Conservation (phyloP, 2,329 filamentous ascomycete genomes). For the Magnaporthiopsis rhizophila region DNA sequence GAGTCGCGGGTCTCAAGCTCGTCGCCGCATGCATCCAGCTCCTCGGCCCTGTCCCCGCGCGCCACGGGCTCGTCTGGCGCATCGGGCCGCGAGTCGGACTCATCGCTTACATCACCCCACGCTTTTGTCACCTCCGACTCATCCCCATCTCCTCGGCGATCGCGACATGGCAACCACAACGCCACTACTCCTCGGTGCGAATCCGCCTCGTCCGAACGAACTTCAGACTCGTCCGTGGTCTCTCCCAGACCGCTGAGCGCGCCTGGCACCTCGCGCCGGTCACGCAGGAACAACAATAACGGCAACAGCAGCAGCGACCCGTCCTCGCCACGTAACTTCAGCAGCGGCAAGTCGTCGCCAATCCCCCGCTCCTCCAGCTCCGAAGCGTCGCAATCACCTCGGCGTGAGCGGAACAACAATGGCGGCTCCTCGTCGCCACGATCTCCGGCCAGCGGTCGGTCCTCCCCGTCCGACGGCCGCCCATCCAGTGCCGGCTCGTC, state of each 20-base stretch:
- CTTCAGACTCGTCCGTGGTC: background rate
- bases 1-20: background rate
- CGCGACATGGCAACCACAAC: background rate
- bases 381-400: background rate
- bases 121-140: background rate
- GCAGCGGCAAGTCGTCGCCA: background rate
- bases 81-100: background rate
- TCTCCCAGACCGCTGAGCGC: background rate
- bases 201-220: background rate
- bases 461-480: background rate
- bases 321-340: background rate
- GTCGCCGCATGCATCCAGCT: background rate
- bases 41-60: background rate
- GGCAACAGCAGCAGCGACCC: background rate
- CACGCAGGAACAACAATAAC: slow-evolving; percentile 7
- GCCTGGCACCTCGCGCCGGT: background rate
- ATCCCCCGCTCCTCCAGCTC: background rate
- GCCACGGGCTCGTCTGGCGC: background rate
- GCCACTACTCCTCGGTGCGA: background rate
- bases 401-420: background rate
- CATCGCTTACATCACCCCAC: background rate
- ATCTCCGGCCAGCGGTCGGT: background rate
- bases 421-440: background rate
- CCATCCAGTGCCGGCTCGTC: background rate
- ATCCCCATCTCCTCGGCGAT: background rate